Evolutionary conservation across 129 eudicot genomes (phyloP).

Genomic region (Kitagawia praeruptora): DNA sequence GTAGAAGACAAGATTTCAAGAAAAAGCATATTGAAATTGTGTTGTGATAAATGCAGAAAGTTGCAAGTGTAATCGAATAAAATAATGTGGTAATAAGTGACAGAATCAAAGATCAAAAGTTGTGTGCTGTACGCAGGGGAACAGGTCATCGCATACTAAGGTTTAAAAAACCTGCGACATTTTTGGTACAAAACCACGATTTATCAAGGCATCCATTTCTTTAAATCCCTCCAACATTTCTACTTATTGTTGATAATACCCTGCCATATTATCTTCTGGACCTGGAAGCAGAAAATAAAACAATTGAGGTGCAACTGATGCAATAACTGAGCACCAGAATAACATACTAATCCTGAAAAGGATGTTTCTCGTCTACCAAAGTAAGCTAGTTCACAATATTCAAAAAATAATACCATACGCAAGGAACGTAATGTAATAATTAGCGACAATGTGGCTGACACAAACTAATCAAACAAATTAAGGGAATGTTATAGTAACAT

Average conservation of each 20-base stretch:
- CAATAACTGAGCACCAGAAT: background rate
- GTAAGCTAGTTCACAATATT: background rate
- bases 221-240: constrained; percentile 78
- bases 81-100: no score
- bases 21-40: no score
- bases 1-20: no score
- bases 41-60: no score
- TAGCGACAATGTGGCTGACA: no score
- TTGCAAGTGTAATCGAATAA: no score
- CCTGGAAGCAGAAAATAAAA: constrained; percentile 27
- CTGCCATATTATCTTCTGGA: constrained; percentile 68
- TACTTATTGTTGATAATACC: constrained; percentile 81
- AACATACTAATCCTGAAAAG: background rate
- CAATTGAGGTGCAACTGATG: background rate
- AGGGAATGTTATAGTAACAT: background rate
- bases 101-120: no score
- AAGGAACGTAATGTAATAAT: background rate
- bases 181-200: constrained; percentile 78
- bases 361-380: background rate
- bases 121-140: no score
- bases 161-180: constrained; percentile 45
- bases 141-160: no score
- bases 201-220: constrained; percentile 76
- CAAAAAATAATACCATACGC: background rate
- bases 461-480: background rate